Conservation (phyloP, 176 grass and related monocot genomes). For the Dactylis glomerata region DNA sequence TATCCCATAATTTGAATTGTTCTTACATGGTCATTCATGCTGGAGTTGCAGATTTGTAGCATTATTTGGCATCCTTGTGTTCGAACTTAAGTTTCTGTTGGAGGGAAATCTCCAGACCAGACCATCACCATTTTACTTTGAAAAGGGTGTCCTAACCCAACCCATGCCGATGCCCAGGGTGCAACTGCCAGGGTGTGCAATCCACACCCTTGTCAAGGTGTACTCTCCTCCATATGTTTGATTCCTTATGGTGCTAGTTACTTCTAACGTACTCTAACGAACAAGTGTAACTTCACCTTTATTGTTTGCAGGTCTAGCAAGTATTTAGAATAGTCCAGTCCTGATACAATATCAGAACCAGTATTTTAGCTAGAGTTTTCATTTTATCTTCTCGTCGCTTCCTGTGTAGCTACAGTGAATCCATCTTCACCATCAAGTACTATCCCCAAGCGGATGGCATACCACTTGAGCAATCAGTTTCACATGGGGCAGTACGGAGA, state of each 20-base stretch:
- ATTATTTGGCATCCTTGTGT: neutral
- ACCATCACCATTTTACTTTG: neutral
- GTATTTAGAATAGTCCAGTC: neutral
- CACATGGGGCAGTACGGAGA: no score
- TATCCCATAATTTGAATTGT: neutral
- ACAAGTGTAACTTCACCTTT: neutral
- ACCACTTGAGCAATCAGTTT: no score
- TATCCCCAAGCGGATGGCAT: no score
- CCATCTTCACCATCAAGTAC: no score
- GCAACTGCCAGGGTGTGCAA: neutral
- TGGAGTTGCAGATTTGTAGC: neutral
- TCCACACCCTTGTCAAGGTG: neutral
- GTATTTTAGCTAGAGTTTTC: neutral
- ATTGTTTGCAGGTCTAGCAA: neutral
- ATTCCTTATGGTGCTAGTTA: neutral
- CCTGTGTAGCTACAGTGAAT: no score
- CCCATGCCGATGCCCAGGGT: neutral
- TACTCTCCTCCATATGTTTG: neutral
- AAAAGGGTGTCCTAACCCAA: neutral
- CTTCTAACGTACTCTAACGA: neutral
- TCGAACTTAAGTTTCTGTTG: neutral
- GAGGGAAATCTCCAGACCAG: neutral
- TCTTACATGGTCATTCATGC: neutral
- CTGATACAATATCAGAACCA: neutral
- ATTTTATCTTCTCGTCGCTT: neutral